These are phyloP conservation scores for Botrytis deweyae DNA, from an alignment of 2,329 filamentous ascomycete species.

Conservation along the genomic window DNA sequence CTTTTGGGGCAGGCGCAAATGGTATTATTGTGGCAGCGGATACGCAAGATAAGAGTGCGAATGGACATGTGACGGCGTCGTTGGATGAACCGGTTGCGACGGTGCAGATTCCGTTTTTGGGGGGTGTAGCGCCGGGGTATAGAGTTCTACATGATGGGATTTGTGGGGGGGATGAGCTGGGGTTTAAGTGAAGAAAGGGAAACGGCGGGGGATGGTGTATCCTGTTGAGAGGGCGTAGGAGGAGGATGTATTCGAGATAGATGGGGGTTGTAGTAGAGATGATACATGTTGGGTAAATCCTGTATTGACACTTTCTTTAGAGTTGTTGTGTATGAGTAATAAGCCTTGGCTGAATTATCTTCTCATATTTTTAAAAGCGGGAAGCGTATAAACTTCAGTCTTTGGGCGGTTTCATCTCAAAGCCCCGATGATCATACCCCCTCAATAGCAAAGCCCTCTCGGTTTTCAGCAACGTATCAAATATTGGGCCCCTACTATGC, in stretches of 20 bases:
- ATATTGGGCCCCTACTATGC: background rate
- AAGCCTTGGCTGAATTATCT: background rate
- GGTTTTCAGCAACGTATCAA: background rate
- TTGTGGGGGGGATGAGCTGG: background rate
- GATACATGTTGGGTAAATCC: background rate
- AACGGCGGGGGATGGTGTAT: too few relatives aligned
- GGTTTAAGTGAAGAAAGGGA: background rate
- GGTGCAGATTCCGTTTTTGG: background rate
- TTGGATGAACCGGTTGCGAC: background rate
- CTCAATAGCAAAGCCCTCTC: background rate
- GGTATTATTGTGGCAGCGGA: background rate
- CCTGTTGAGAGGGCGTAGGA: too few relatives aligned
- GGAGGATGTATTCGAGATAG: rapidly evolving
- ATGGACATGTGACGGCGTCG: background rate
- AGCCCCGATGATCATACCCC: rapidly evolving
- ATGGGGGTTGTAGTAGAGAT: too few relatives aligned
- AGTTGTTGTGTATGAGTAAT: rapidly evolving
- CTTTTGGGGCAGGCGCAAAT: background rate
- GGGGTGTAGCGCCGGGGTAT: background rate
- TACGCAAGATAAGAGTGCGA: background rate
- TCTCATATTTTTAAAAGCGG: background rate
- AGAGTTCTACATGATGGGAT: background rate
- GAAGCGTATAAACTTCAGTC: background rate
- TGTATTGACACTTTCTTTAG: background rate
- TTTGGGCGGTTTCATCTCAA: background rate